Evolutionary conservation across 441 rosid species (phyloP).

Genomic region (Euphorbia corollata): DNA sequence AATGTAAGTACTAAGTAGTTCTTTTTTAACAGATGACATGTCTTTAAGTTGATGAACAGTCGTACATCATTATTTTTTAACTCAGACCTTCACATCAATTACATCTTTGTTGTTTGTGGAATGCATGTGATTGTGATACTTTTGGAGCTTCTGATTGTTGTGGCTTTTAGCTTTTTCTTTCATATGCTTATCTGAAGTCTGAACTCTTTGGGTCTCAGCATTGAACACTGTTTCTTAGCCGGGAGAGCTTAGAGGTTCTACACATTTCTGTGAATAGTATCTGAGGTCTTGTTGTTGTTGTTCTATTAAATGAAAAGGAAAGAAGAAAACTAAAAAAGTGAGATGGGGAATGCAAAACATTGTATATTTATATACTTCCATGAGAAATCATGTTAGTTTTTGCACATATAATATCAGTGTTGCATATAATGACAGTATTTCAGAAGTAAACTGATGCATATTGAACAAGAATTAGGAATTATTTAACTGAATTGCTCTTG

Average conservation of each 20-base stretch:
- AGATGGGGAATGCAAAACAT: background rate
- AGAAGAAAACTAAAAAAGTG: background rate
- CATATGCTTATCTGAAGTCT: background rate
- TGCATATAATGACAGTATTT: background rate
- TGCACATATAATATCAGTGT: too few relatives aligned
- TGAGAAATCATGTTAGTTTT: background rate
- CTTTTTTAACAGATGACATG: constrained; percentile 1
- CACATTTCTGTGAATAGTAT: background rate
- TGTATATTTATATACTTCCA: background rate
- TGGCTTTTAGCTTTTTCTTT: background rate
- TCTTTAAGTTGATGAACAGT: background rate
- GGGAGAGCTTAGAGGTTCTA: background rate
- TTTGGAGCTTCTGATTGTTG: background rate
- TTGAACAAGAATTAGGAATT: background rate
- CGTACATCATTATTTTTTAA: background rate
- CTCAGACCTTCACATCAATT: background rate
- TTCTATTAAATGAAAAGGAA: background rate
- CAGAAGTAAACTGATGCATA: too few relatives aligned
- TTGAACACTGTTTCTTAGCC: background rate
- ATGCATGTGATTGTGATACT: background rate
- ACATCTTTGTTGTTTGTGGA: background rate
- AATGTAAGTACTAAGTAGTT: constrained; percentile 61
- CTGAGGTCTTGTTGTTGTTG: background rate
- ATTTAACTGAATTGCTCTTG: background rate
- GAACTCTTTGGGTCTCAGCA: background rate